Conservation (phyloP, 1,139 yeast species). For the Pichia inconspicua region DNA sequence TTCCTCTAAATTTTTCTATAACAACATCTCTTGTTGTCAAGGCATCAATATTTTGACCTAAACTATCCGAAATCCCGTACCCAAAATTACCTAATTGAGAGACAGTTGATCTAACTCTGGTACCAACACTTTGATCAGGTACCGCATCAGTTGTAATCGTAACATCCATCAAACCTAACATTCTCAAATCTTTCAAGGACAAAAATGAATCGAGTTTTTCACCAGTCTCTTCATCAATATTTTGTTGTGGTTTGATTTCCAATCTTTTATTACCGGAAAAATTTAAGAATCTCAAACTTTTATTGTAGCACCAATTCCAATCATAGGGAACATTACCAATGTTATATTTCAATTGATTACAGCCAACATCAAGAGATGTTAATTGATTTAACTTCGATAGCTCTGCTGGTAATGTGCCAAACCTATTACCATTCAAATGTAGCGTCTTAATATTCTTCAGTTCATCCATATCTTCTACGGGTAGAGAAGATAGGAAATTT, state of each 20-base stretch:
- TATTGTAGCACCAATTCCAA: slow-evolving; percentile 95
- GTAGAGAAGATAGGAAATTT: slow-evolving; percentile 67
- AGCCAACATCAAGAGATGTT: slow-evolving; percentile 79
- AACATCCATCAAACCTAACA: slow-evolving; percentile 89
- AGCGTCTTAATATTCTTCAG: slow-evolving; percentile 53
- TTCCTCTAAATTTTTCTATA: slow-evolving; percentile 81
- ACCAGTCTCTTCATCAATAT: slow-evolving; percentile 25
- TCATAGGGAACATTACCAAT: slow-evolving; percentile 93
- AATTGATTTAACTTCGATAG: slow-evolving; percentile 60
- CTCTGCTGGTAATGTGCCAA: slow-evolving; percentile 86
- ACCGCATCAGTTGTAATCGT: slow-evolving; percentile 77
- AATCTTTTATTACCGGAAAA: slow-evolving; percentile 89
- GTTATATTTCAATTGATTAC: slow-evolving; percentile 83
- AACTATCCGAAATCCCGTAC: slow-evolving; percentile 85
- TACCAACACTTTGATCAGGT: slow-evolving; percentile 79
- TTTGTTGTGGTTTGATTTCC: slow-evolving; percentile 68
- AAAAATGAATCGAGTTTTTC: slow-evolving; percentile 62
- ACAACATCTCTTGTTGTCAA: slow-evolving; percentile 80
- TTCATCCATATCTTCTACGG: slow-evolving; percentile 75
- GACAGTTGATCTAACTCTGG: slow-evolving; percentile 90
- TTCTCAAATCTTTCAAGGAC: slow-evolving; percentile 59
- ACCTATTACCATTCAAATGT: slow-evolving; percentile 73
- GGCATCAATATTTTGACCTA: slow-evolving; percentile 55
- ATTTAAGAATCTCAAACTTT: slow-evolving; percentile 68
- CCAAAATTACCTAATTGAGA: slow-evolving; percentile 71